phyloP scores from a whole-genome alignment of 2,329 filamentous ascomycete genomes.

The Sporothrix humicola region DNA sequence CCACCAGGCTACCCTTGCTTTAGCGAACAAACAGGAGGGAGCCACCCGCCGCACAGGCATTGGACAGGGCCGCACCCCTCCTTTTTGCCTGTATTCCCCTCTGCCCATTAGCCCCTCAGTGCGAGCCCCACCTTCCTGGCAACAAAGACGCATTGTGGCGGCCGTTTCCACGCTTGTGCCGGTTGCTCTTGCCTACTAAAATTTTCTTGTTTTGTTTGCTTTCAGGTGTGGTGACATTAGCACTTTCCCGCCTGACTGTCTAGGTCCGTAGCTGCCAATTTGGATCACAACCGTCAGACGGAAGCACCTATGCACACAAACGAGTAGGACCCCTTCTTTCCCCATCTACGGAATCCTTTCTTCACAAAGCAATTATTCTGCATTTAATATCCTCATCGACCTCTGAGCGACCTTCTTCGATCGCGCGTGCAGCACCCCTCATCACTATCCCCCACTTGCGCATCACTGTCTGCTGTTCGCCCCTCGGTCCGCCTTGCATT shows the following conservation, averaged over 20 bases:
- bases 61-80: slow-evolving; percentile 24
- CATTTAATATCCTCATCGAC: background rate
- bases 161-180: background rate
- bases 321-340: background rate
- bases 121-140: slow-evolving; percentile 38
- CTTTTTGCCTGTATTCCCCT: slow-evolving; percentile 4
- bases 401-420: slow-evolving; percentile 1
- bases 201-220: slow-evolving; percentile 26
- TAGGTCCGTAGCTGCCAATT: slow-evolving; percentile 25
- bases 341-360: background rate
- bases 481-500: slow-evolving; percentile 1
- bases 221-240: slow-evolving; percentile 19
- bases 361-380: background rate
- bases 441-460: background rate
- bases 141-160: slow-evolving; percentile 31
- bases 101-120: slow-evolving; percentile 16
- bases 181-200: slow-evolving; percentile 31
- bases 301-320: slow-evolving; percentile 11
- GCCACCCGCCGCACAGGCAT: slow-evolving; percentile 9
- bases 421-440: background rate
- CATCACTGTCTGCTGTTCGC: background rate
- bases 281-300: slow-evolving; percentile 23
- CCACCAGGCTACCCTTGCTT: background rate
- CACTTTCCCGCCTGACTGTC: slow-evolving; percentile 11
- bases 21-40: background rate